phyloP scores from a whole-genome alignment of 441 rosid species.

The Mallotus repandus region DNA sequence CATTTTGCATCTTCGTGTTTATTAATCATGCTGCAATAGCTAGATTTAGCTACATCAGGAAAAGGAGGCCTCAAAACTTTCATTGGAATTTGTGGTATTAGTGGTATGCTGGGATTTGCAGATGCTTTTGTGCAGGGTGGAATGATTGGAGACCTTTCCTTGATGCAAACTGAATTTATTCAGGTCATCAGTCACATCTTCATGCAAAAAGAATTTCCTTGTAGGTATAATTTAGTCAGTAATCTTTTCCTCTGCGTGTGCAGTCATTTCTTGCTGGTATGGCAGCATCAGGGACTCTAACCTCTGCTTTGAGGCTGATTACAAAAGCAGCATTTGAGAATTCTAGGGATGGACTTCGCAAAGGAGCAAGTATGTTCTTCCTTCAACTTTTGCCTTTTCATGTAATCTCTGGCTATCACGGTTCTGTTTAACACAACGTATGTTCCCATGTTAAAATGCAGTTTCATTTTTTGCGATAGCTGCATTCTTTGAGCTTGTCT shows the following conservation, averaged over 20 bases:
- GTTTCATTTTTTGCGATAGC: conserved; percentile 58
- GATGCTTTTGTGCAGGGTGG: conserved; percentile 79
- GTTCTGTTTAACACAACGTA: too few species aligned
- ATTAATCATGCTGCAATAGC: conserved; percentile 25
- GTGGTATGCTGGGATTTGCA: conserved; percentile 62
- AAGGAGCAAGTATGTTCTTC: conserved; percentile 64
- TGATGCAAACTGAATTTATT: conserved; percentile 52
- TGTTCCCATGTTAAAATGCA: conserved; percentile 26
- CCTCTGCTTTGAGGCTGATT: conserved; percentile 62
- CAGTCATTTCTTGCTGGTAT: conserved; percentile 66
- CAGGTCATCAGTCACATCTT: conserved; percentile 35
- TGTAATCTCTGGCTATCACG: too few species aligned
- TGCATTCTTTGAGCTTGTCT: conserved; percentile 51
- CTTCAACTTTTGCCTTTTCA: not conserved
- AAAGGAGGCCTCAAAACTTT: conserved; percentile 57
- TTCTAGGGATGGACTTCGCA: conserved; percentile 59
- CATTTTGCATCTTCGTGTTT: not conserved
- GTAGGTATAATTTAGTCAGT: conserved; percentile 1
- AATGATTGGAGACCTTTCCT: conserved; percentile 70
- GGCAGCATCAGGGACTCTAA: conserved; percentile 67
- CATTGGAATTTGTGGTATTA: conserved; percentile 49
- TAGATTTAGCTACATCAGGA: conserved; percentile 65
- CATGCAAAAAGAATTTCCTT: too few species aligned
- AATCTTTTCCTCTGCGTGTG: conserved; percentile 37
- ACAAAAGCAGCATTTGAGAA: conserved; percentile 67